phyloP scores from a whole-genome alignment of 352 stramenopile genomes.

The Pseudoperonospora humuli region DNA sequence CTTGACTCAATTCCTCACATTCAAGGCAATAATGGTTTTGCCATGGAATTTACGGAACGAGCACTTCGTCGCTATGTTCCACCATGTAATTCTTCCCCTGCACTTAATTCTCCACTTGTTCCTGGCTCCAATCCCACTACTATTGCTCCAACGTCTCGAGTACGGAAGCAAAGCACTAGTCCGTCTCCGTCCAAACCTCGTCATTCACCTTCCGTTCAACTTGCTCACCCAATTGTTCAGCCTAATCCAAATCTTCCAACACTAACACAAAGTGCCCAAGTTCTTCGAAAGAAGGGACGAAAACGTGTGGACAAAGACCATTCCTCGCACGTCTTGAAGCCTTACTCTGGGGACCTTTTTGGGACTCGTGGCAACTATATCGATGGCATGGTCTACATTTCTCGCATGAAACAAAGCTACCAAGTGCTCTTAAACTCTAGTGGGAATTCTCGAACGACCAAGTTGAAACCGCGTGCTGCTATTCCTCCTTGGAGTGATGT shows the following conservation, averaged over 20 bases:
- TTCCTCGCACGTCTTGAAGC: constrained; percentile 40
- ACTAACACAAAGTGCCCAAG: constrained; percentile 12
- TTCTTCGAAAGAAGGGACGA: constrained; percentile 36
- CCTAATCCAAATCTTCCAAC: constrained; percentile 1
- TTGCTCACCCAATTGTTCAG: constrained; percentile 1
- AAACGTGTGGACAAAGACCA: constrained; percentile 30
- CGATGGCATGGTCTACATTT: constrained; percentile 84
- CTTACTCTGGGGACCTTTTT: constrained; percentile 77
- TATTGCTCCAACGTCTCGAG: background rate
- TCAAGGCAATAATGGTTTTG: constrained; percentile 49
- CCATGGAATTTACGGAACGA: constrained; percentile 51
- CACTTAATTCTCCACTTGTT: background rate
- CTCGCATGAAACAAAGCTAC: constrained; percentile 71
- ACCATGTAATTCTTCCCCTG: constrained; percentile 3
- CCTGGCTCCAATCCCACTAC: background rate
- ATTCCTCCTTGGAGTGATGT: constrained; percentile 15
- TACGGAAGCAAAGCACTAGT: constrained; percentile 1
- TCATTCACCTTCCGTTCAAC: background rate
- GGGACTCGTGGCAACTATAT: constrained; percentile 74
- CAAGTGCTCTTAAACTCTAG: constrained; percentile 35
- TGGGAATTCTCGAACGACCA: constrained; percentile 4
- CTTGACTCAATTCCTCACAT: constrained; percentile 6
- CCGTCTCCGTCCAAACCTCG: constrained; percentile 1
- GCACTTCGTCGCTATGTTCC: constrained; percentile 16
- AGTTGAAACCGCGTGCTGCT: constrained; percentile 7